phyloP scores from a whole-genome alignment of 139 green algal genomes.

The Desmodesmus armatus region DNA sequence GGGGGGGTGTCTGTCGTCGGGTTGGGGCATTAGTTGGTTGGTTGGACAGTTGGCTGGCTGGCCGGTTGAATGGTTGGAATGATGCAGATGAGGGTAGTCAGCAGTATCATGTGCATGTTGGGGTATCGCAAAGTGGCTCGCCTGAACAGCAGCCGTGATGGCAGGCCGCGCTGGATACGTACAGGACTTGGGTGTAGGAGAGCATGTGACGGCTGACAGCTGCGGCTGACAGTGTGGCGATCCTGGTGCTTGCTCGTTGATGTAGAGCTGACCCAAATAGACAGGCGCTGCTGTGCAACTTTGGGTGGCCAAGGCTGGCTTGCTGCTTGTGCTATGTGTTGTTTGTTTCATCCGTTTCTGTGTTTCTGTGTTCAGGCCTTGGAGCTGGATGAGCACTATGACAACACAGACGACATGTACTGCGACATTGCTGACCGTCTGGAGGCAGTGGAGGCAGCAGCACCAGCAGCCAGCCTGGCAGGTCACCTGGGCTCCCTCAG shows the following conservation, averaged over 20 bases:
- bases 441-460: slow-evolving; percentile 36
- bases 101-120: not conserved
- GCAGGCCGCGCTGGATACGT: too few species aligned
- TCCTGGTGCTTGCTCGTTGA: too few species aligned
- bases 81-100: not conserved
- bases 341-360: not conserved
- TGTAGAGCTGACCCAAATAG: too few species aligned
- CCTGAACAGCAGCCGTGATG: too few species aligned
- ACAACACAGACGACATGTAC: slow-evolving; percentile 87
- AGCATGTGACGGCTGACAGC: too few species aligned
- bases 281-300: too few species aligned
- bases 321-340: not conserved
- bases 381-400: slow-evolving; percentile 64
- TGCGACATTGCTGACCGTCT: slow-evolving; percentile 71
- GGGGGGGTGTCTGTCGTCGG: not conserved
- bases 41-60: not conserved
- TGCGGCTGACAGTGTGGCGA: too few species aligned
- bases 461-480: slow-evolving; percentile 6
- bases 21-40: not conserved
- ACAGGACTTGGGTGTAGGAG: too few species aligned
- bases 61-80: not conserved
- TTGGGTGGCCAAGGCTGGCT: not conserved
- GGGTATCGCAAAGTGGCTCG: not conserved
- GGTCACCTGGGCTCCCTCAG: not conserved
- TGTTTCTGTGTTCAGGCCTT: slow-evolving; percentile 44